Evolutionary conservation across 78 protist species (phyloP).

Genomic region (Dictyostelium citrinum): DNA sequence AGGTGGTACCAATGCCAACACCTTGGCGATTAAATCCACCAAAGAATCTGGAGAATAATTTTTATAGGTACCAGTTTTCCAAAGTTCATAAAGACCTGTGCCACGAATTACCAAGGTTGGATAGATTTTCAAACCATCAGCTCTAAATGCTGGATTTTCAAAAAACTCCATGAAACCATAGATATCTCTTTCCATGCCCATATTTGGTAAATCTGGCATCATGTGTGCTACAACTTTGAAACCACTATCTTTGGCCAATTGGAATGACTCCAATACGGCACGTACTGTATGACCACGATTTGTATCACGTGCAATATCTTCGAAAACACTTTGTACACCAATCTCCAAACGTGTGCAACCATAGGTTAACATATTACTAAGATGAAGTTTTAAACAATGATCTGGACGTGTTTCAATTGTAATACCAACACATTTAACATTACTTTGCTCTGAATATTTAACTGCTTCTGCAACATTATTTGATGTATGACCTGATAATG

Average conservation of each 20-base stretch:
- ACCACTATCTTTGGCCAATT: constrained; percentile 93
- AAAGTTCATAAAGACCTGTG: constrained; percentile 91
- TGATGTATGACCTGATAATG: constrained; percentile 94
- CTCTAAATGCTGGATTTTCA: constrained; percentile 92
- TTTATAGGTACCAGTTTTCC: constrained; percentile 89
- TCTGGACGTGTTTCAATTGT: constrained; percentile 99
- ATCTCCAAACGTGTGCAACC: constrained; percentile 97
- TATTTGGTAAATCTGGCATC: constrained; percentile 98
- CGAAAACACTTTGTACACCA: constrained; percentile 95
- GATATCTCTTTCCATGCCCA: constrained; percentile 89
- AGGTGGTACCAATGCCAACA: constrained; percentile 93
- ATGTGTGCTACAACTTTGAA: constrained; percentile 97
- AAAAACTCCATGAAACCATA: constrained; percentile 88
- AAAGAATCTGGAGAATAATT: constrained; percentile 82
- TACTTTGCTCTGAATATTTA: constrained; percentile 84
- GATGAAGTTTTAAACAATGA: constrained; percentile 93
- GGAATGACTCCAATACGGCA: constrained; percentile 86
- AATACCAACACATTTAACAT: constrained; percentile 94
- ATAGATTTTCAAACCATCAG: constrained; percentile 97
- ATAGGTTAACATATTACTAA: constrained; percentile 82
- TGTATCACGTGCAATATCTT: constrained; percentile 91
- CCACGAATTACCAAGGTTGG: constrained; percentile 98
- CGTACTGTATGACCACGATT: constrained; percentile 95
- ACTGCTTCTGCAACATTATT: constrained; percentile 87
- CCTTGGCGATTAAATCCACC: constrained; percentile 86